Base-by-base conservation (phyloP, 2,329 filamentous ascomycete species). In the Rhytidhysteron rufulum region DNA sequence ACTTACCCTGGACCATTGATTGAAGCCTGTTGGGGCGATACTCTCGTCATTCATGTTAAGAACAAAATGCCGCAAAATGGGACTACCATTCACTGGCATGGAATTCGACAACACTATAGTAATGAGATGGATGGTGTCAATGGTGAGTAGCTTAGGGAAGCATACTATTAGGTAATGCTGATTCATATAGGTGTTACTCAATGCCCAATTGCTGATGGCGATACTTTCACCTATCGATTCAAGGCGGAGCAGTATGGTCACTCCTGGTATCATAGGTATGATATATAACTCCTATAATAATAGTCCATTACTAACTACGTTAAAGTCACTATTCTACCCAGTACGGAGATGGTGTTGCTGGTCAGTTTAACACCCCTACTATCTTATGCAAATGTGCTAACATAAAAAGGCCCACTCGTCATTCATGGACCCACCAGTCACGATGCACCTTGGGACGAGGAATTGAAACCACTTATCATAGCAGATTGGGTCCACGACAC, bases 41-140 rank as follows among this genome's bases (percentile, higher is more conserved):
- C 35, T 19, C 25, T 55, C 10, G 24, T 46, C 10, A 41, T 55
- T 35, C 48, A 50, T 22, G 72, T 83, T 8, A 74, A 62, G 25
- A 83, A 83, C 55, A 37, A 60, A 33, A 41, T 74, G 61, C 57
- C 61, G 11, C 52, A 70, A 47, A 82, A 83, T 45, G 78, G 79
- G 27, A 82, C 78, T 4, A 70, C 70, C 16, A 73, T 82, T n/a
- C 80, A 83, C 53, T 83, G 71, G 60, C 80, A 83, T 53, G 81
- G 74, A 0, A 37, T 84, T 37, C 69, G 77, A 4, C 77, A 82
- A 54, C 67, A 68, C 43, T 60, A 69, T 47, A 74, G 68, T 37
- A 75, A 72, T 45, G 59, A 72, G 34, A 68, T 73, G 46, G 80
- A 83, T 51, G 80, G 80, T 31, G 77, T 79, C 4, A 66, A 67